phyloP scores from a whole-genome alignment of 768 basidiomycete species.

The Pholiota conissans region DNA sequence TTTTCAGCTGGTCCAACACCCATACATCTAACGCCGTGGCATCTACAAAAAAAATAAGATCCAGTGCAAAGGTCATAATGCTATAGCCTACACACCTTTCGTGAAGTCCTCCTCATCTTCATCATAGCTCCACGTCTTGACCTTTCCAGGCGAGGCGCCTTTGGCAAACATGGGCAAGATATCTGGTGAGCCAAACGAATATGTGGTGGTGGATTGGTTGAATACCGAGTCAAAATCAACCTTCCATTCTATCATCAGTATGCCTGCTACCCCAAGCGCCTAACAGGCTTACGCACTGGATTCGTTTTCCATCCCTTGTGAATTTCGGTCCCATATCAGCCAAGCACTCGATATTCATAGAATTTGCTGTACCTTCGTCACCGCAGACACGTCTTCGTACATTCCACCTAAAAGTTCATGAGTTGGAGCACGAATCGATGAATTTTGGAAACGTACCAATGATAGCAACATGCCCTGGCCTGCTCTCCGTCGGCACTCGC shows the following conservation, averaged over 20 bases:
- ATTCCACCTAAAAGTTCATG: constrained; percentile 56
- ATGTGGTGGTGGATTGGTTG: constrained; percentile 77
- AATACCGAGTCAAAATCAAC: constrained; percentile 88
- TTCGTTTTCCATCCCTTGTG: constrained; percentile 83
- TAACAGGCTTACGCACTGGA: constrained; percentile 47
- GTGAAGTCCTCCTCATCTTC: constrained; percentile 86
- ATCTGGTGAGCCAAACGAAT: constrained; percentile 86
- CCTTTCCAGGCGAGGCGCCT: constrained; percentile 70
- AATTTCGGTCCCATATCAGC: constrained; percentile 8
- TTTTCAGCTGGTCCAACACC: constrained; percentile 71
- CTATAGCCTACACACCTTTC: constrained; percentile 48
- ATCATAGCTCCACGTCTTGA: constrained; percentile 75
- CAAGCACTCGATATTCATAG: not conserved
- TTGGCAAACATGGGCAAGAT: constrained; percentile 85
- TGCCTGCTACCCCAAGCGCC: not conserved
- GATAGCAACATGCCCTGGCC: constrained; percentile 87
- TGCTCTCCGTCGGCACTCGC: constrained; percentile 82
- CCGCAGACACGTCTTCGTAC: constrained; percentile 90
- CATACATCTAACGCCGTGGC: constrained; percentile 77
- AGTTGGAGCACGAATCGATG: not conserved
- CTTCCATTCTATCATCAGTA: constrained; percentile 30
- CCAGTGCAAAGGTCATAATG: not conserved
- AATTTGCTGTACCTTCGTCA: constrained; percentile 62
- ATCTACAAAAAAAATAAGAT: constrained; percentile 39
- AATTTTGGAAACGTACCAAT: constrained; percentile 49